phyloP scores from a whole-genome alignment of 768 basidiomycete genomes.

The Auricularia sp. region DNA sequence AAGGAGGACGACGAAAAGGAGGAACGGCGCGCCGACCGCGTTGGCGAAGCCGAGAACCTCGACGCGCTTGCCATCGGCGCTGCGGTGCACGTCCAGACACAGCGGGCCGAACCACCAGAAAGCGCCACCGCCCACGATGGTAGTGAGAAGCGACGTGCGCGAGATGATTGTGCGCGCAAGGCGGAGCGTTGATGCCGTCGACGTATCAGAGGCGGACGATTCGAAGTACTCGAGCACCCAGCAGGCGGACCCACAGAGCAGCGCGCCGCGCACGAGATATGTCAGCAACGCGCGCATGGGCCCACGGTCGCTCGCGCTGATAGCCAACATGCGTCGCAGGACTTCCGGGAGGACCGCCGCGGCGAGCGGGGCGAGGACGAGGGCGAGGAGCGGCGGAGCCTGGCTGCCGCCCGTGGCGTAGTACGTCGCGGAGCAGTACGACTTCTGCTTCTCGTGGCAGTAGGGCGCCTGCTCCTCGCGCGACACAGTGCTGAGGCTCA shows the following conservation, averaged over 20 bases:
- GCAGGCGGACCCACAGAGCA: slow-evolving; percentile 50
- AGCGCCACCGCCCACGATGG: slow-evolving; percentile 38
- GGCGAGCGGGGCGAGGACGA: slow-evolving; percentile 47
- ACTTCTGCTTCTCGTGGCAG: slow-evolving; percentile 84
- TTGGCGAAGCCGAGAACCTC: slow-evolving; percentile 80
- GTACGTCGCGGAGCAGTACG: slow-evolving; percentile 76
- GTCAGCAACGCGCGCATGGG: slow-evolving; percentile 57
- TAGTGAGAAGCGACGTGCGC: slow-evolving; percentile 35
- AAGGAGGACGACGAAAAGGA: slow-evolving; percentile 63
- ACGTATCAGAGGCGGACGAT: slow-evolving; percentile 31
- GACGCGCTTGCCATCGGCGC: slow-evolving; percentile 33
- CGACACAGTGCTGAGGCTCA: slow-evolving; percentile 77
- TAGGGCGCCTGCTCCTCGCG: slow-evolving; percentile 90
- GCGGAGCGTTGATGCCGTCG: slow-evolving; percentile 38
- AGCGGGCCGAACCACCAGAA: slow-evolving; percentile 69
- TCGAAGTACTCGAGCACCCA: slow-evolving; percentile 84
- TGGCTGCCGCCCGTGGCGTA: slow-evolving; percentile 65
- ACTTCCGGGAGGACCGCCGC: slow-evolving; percentile 49
- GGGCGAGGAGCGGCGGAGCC: slow-evolving; percentile 48
- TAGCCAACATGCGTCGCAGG: slow-evolving; percentile 46
- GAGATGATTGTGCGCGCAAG: slow-evolving; percentile 51
- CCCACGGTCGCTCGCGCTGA: slow-evolving; percentile 57
- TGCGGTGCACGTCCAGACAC: slow-evolving; percentile 54
- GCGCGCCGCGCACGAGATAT: slow-evolving; percentile 43
- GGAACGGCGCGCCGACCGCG: slow-evolving; percentile 79